Base-by-base conservation (phyloP, 768 basidiomycete genomes). In the Tricholoma furcatifolium region DNA sequence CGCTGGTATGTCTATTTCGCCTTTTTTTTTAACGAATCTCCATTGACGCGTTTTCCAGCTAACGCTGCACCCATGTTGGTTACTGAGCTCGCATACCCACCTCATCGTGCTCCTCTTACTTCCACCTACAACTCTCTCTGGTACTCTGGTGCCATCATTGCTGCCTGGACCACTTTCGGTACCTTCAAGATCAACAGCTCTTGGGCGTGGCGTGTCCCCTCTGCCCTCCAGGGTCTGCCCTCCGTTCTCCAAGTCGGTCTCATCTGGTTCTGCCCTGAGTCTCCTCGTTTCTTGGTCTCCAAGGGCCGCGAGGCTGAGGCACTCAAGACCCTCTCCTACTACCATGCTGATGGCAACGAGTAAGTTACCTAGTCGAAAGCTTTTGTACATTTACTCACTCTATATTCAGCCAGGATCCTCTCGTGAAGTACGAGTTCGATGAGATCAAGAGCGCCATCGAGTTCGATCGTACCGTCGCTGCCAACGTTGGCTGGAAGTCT, bases 141-240 rank as follows among this genome's bases (percentile, higher is more conserved):
- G 90, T 91, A 90, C 66, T 84, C 86, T 14, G 91, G 91, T 53
- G 76, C 88, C 50, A 90, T 92, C 65, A 63, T 91, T 55, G 84
- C 90, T 34, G 89, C 89, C n/a, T 93, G 90, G 92, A 75, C 87
- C 0, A 89, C 88, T 1, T 93, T 83, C 64, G 91, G 90, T 20
- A 88, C 91, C 12, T 85, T 88, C 75, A 78, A 79, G 66, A 82
- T 91, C 48, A 54, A 66, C 47, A 81, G 61, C 61, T 79, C 82
- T 20, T 92, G 87, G 88, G 72, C 87, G 23, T 94, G 92, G 91
- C 86, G 93, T 62, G 74, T 91, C 47, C 90, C 91, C 17, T 90
- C 88, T 14, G 65, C 80, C 30, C 74, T 91, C 17, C 89, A 94
- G 70, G 85, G 70, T 47, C 62, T 85, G 40, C 88, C 89, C 2